Conservation (phyloP, 768 basidiomycete genomes). For the Suillus hirtellus region DNA sequence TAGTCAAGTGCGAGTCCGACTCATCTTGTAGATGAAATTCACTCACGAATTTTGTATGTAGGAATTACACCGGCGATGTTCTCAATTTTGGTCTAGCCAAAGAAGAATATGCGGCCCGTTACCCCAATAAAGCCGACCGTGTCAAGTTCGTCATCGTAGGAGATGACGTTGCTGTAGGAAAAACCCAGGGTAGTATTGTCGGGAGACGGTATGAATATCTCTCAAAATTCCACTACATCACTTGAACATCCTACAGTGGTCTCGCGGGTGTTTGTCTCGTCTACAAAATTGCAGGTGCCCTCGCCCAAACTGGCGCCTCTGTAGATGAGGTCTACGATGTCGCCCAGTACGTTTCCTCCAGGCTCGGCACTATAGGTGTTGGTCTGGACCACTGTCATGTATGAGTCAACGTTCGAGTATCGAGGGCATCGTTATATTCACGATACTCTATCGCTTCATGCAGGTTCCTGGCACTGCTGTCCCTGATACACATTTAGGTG, state of each 20-base stretch:
- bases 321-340: conserved; percentile 69
- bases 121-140: conserved; percentile 64
- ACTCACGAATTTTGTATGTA: conserved; percentile 26
- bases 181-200: conserved; percentile 78
- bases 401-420: conserved; percentile 16
- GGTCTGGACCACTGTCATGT: conserved; percentile 91
- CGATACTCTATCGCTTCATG: neutral
- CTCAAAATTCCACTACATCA: neutral
- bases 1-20: conserved; percentile 63
- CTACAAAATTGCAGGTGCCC: conserved; percentile 89
- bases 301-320: conserved; percentile 64
- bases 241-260: conserved; percentile 49
- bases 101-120: conserved; percentile 74
- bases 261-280: conserved; percentile 81
- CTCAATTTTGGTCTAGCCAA: conserved; percentile 90
- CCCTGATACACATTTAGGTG: conserved; percentile 52
- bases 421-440: neutral
- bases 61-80: conserved; percentile 89
- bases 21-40: conserved; percentile 1
- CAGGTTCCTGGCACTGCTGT: conserved; percentile 80
- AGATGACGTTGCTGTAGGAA: conserved; percentile 88
- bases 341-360: conserved; percentile 65
- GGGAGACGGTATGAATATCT: conserved; percentile 60
- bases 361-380: conserved; percentile 80
- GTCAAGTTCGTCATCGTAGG: conserved; percentile 83